Conservation (phyloP, 805 yeast genomes). For the Saccharomycopsis oosterbeekiorum region DNA sequence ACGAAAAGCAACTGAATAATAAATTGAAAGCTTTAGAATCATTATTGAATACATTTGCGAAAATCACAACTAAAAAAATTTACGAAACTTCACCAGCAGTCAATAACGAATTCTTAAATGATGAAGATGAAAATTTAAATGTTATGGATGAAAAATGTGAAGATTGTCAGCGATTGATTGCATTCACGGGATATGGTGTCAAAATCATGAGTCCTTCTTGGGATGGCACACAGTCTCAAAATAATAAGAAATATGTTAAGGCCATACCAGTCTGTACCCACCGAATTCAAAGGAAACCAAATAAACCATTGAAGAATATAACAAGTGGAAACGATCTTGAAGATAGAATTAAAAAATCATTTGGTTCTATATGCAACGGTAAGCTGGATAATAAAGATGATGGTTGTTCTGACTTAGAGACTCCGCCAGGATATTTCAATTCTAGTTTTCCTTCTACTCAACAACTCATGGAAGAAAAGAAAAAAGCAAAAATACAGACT, state of each 20-base stretch:
- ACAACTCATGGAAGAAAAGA: slow-evolving; percentile 7
- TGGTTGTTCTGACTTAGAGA: not conserved
- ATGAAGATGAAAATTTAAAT: not conserved
- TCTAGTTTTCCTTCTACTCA: slow-evolving; percentile 17
- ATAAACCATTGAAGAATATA: not conserved
- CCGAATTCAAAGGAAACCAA: not conserved
- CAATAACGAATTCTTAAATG: not conserved
- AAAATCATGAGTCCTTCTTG: slow-evolving; percentile 12
- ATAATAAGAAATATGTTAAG: not conserved
- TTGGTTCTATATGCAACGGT: not conserved
- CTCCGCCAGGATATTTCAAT: slow-evolving; percentile 17
- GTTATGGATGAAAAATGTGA: slow-evolving; percentile 2
- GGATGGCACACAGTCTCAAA: slow-evolving; percentile 10
- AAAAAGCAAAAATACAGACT: slow-evolving; percentile 1
- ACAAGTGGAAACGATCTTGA: not conserved
- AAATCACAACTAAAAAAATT: not conserved
- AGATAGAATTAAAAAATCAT: not conserved
- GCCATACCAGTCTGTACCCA: not conserved
- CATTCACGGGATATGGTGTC: slow-evolving; percentile 8
- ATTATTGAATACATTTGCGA: not conserved
- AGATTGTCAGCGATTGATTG: slow-evolving; percentile 9
- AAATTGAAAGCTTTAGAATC: not conserved
- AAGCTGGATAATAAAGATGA: not conserved
- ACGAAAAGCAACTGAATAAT: not conserved
- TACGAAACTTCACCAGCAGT: not conserved